These are phyloP conservation scores for Setaria viridis DNA, from an alignment of 202 grass and related monocot species.

Conservation along the genomic window DNA sequence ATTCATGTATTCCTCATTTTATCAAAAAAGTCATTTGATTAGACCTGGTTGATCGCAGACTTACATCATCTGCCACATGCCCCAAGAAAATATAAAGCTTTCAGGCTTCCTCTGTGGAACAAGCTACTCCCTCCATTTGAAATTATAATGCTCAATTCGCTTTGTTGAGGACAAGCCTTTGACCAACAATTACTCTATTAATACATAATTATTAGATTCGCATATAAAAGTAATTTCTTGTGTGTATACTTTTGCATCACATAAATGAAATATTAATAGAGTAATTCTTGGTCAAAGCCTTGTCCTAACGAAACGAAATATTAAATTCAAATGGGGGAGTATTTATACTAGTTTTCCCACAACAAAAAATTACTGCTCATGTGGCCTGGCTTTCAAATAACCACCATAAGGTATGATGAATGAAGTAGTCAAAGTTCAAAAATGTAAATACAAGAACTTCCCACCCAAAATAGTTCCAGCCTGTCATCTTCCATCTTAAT, in stretches of 20 bases:
- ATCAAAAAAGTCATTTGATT: not conserved
- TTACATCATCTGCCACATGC: not conserved
- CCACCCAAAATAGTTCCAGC: not conserved
- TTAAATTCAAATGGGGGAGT: too few species aligned
- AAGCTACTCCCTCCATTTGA: too few species aligned
- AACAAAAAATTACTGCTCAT: not conserved
- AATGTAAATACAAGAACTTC: not conserved
- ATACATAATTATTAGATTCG: too few species aligned
- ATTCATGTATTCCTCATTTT: slow-evolving; percentile 3
- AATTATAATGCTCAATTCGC: too few species aligned
- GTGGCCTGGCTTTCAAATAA: slow-evolving; percentile 1
- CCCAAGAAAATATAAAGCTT: not conserved
- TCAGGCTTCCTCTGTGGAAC: not conserved
- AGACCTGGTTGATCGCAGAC: not conserved
- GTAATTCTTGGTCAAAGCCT: too few species aligned
- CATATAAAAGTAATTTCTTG: too few species aligned
- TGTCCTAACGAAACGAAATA: too few species aligned
- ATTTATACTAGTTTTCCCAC: not conserved
- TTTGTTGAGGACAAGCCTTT: too few species aligned
- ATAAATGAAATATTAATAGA: too few species aligned
- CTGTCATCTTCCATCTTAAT: not conserved
- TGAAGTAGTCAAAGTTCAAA: not conserved
- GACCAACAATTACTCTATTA: too few species aligned
- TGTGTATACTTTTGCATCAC: too few species aligned
- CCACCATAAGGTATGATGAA: not conserved